phyloP scores from a whole-genome alignment of 2,329 filamentous ascomycete genomes.

The Teratosphaeria nubilosa region DNA sequence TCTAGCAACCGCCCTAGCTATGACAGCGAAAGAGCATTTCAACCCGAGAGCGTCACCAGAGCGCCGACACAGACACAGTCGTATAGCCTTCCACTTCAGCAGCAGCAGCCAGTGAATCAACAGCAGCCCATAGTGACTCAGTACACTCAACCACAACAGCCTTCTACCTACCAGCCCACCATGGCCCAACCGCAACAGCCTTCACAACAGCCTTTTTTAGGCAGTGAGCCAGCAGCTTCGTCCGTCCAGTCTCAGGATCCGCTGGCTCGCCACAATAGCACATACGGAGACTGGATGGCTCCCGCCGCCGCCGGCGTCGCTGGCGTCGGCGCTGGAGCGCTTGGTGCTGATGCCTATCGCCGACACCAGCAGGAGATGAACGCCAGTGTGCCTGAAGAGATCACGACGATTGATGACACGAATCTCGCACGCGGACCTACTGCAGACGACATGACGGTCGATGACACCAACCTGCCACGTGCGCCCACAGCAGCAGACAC shows the following conservation, averaged over 20 bases:
- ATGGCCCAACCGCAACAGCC: constrained; percentile 1
- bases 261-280: constrained; percentile 25
- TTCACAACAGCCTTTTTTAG: constrained; percentile 17
- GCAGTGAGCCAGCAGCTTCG: constrained; percentile 10
- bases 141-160: constrained; percentile 4
- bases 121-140: constrained; percentile 5
- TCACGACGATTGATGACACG: neutral
- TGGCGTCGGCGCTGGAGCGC: constrained; percentile 30
- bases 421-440: neutral
- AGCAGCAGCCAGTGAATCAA: constrained; percentile 11
- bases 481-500: neutral
- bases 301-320: constrained; percentile 34
- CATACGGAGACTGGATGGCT: constrained; percentile 44
- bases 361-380: constrained; percentile 11
- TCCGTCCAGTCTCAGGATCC: constrained; percentile 2
- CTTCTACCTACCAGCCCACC: constrained; percentile 1
- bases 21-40: neutral
- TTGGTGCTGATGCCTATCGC: constrained; percentile 16
- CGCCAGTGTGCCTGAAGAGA: neutral
- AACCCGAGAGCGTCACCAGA: neutral
- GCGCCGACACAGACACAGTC: constrained; percentile 13
- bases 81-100: constrained; percentile 13
- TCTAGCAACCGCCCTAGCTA: constrained; percentile 2
- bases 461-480: neutral
- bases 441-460: neutral